Base-by-base conservation (phyloP, 106 monocot genomes). In the Amphibolis antarctica region DNA sequence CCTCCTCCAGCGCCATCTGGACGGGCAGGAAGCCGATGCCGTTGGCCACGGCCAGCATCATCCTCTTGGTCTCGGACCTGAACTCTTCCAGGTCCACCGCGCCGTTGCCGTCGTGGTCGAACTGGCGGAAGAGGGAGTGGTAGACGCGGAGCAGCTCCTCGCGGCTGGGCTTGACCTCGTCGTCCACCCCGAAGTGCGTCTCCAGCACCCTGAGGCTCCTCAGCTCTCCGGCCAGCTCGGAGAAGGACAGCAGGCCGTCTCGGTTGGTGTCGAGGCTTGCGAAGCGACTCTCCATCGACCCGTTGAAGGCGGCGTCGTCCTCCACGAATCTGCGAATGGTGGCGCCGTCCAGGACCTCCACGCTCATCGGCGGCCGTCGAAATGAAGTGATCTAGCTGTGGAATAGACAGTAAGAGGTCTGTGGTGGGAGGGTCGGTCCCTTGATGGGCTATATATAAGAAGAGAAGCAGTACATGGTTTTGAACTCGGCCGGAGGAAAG, bases 51-150 rank as follows among this genome's bases (percentile, higher is more conserved):
- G 67, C 74, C 10, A 75, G 67, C 74, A 75, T 60, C 62, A 75
- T 60, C 28, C 20, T 78, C 81, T 50, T 79, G 74, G 79, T 79
- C 80, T 85, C 85, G 6, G 53, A 68, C 44, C 44, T 45, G 60
- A 85, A 89, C 79, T 85, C 89, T 63, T 80, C 85, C 69, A 74
- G 43, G 28, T 82, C 80, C 9, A 89, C 80, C 13, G 18, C 61
- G 0, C 80, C 82, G 45, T 61, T 53, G 18, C 80, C 82, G 46
- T 89, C 77, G 66, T 54, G 68, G 59, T 88, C 88, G 46, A 88
- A 88, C 20, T 65, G 59, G 9, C 53, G 42, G 47, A 81, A 88
- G n/a, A 84, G 59, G 49, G 70, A 67, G 27, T 56, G 71, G 64
- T 88, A 79, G 6, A 88, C 42, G 44, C 24, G 26, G 15, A 44